Evolutionary conservation across 352 stramenopile genomes (phyloP).

Genomic region (Phytophthora megakarya): DNA sequence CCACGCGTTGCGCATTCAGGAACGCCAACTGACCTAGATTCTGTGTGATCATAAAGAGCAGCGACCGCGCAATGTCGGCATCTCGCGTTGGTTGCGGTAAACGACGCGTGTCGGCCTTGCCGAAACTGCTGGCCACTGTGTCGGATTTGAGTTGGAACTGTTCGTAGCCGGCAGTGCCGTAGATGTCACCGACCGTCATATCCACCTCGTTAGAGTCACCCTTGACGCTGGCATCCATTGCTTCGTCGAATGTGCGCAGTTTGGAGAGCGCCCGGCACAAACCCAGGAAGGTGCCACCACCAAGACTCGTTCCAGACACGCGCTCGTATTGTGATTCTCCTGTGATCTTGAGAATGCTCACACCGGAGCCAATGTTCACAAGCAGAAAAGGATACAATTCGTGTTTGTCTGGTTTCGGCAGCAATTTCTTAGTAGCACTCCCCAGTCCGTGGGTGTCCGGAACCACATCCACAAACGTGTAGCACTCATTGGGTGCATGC

Average conservation of each 20-base stretch:
- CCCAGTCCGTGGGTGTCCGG: constrained; percentile 61
- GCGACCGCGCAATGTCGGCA: constrained; percentile 93
- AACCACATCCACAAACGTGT: constrained; percentile 92
- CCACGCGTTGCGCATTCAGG: constrained; percentile 94
- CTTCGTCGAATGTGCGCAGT: constrained; percentile 76
- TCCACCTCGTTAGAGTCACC: constrained; percentile 86
- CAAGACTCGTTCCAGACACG: constrained; percentile 96
- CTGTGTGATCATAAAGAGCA: constrained; percentile 99
- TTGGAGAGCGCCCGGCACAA: constrained; percentile 94
- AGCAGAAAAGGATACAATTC: constrained; percentile 96
- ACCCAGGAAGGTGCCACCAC: constrained; percentile 97
- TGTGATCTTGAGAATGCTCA: constrained; percentile 95
- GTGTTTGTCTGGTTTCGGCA: constrained; percentile 55
- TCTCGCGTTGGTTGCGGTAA: constrained; percentile 62
- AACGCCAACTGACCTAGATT: constrained; percentile 97
- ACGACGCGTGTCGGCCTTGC: constrained; percentile 79
- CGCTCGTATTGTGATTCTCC: constrained; percentile 92
- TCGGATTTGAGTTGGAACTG: constrained; percentile 86
- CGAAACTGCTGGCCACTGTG: constrained; percentile 97
- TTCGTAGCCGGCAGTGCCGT: constrained; percentile 90
- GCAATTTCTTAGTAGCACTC: constrained; percentile 61
- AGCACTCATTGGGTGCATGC: constrained; percentile 94
- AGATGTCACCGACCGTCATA: constrained; percentile 99
- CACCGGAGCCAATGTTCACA: constrained; percentile 98
- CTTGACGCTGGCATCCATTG: constrained; percentile 71